phyloP scores from a whole-genome alignment of 176 grass and related monocot genomes.

The Oryza nivara region DNA sequence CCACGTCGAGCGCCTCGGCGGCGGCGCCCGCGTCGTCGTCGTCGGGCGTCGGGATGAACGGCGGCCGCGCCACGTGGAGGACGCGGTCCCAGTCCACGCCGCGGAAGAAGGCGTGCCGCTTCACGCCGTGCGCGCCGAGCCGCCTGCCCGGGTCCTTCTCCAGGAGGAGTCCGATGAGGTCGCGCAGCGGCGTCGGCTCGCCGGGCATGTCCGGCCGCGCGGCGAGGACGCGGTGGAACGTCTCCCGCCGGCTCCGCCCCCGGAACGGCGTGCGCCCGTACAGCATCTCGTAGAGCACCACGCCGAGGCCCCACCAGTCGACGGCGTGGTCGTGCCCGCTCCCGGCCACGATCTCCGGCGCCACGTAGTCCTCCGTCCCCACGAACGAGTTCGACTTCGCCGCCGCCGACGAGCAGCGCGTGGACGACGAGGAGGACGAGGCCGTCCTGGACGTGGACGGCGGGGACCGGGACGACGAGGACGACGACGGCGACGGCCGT shows the following conservation, averaged over 20 bases:
- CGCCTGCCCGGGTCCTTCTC: conserved; percentile 73
- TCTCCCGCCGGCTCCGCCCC: conserved; percentile 70
- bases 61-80: conserved; percentile 65
- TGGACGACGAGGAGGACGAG: conserved; percentile 20
- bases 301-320: conserved; percentile 77
- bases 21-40: neutral
- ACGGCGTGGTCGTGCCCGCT: conserved; percentile 74
- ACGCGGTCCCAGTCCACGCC: conserved; percentile 66
- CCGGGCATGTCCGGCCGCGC: conserved; percentile 61
- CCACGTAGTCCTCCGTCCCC: conserved; percentile 89
- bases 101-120: conserved; percentile 68
- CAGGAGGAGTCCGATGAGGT: conserved; percentile 59
- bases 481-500: neutral
- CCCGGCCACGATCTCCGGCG: conserved; percentile 77
- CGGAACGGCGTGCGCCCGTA: conserved; percentile 77
- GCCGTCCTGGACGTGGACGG: conserved; percentile 2
- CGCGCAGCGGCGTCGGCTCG: conserved; percentile 55
- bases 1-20: conserved; percentile 57
- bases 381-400: conserved; percentile 84
- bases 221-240: conserved; percentile 64
- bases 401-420: conserved; percentile 15
- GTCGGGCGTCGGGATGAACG: conserved; percentile 57
- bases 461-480: conserved; percentile 1
- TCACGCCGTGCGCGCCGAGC: conserved; percentile 52
- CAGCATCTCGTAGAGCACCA: conserved; percentile 83